Base-by-base conservation (phyloP, 345 rosid species). In the Hypericum perforatum region DNA sequence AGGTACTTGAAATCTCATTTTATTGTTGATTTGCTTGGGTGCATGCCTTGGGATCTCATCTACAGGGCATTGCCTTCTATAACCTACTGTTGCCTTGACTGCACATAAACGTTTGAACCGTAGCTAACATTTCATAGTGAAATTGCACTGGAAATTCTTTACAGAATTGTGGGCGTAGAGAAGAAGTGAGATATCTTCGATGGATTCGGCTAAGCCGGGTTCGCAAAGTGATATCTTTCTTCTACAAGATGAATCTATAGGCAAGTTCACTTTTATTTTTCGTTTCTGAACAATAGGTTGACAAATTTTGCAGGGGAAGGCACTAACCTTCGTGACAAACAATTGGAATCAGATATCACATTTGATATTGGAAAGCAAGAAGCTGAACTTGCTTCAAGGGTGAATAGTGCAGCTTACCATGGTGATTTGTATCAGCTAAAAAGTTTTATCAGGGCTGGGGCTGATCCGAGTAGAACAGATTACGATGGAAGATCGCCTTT, bases 321-420 rank as follows among this genome's bases (percentile, higher is more conserved):
- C 83, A 55, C 81, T 32, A 71, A 77, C 67, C 76, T 81, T 61
- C 76, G 81, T 59, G 60, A 82, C 49, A 86, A 86, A 74, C 81
- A 80, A 61, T 62, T 94, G 57, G 95, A 82, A 67, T 76, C 89
- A 7, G 99, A 94, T 55, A 66, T 94, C 58, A 61, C 83, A 65
- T 74, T 84, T 75, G 92, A 94, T 59, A 89, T 94, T 39, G 89
- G 78, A 48, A 89, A 76, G 75, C 99, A 94, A 77, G 99, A 94
- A 78, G 82, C 85, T 56, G 99, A 94, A 64, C 95, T 89, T 64
- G 94, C 97, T 56, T 68, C 86, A 54, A 85, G 77, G 59, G 83
- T 94, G 56, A 94, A 85, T 60, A 88, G 64, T 70, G 84, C 92
- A 50, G 87, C 95, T 65, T 84, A 71, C 62, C 70, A 94, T 62